These are phyloP conservation scores for Ogataea degrootiae DNA, from an alignment of 805 yeast genomes.

Conservation along the genomic window DNA sequence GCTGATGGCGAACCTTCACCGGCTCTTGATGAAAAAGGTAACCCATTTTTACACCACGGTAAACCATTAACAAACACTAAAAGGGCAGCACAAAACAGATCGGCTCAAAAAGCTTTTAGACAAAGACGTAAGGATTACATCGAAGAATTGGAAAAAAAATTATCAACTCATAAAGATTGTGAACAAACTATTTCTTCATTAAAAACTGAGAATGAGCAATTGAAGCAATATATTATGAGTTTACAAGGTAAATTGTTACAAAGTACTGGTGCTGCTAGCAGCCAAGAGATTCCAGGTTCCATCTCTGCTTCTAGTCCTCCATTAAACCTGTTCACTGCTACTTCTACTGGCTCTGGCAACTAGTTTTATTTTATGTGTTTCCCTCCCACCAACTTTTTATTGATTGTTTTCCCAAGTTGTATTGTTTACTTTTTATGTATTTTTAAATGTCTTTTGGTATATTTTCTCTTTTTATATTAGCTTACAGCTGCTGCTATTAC, in stretches of 20 bases:
- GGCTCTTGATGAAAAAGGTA: constrained; percentile 15
- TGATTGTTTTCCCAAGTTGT: no score
- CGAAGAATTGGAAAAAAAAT: constrained; percentile 71
- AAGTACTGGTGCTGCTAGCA: constrained; percentile 3
- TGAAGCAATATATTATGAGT: constrained; percentile 67
- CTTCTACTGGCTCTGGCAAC: not conserved
- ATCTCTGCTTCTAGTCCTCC: constrained; percentile 10
- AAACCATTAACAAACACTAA: constrained; percentile 59
- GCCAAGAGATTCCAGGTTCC: not conserved
- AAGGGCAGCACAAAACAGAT: constrained; percentile 88
- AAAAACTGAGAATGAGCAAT: constrained; percentile 62
- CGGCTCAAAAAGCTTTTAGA: constrained; percentile 89
- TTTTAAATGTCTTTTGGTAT: no score
- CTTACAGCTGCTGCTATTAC: no score
- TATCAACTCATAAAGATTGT: constrained; percentile 56
- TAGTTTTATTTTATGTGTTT: not conserved
- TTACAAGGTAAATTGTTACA: constrained; percentile 61
- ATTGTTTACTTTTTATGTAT: no score
- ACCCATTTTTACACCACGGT: constrained; percentile 21
- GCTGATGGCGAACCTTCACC: constrained; percentile 7
- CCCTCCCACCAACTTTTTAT: not conserved
- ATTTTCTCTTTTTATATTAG: no score
- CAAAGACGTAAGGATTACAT: constrained; percentile 77
- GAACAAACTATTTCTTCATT: constrained; percentile 63
- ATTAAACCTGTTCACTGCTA: constrained; percentile 13